Evolutionary conservation across 768 basidiomycete species (phyloP), one percentile per base, ranked within the genome.

Genomic region (Chlorophyllum brunneum): DNA sequence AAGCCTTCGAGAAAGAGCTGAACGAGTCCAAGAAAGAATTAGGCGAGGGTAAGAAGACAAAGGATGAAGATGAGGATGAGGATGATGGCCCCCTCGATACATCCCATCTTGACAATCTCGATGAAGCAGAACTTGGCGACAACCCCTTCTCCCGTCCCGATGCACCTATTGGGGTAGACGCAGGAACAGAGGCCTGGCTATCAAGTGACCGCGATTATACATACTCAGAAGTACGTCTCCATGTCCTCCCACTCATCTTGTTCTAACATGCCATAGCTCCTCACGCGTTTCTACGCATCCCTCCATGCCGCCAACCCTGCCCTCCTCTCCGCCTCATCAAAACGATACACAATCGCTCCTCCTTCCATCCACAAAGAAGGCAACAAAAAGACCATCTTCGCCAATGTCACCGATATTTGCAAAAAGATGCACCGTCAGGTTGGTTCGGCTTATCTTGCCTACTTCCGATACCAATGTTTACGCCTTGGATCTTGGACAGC

Each of bases 361-460:
- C 97, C 97, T 13, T 88, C 90, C 56, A 85, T 98, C 45, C 85
- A 88, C 66, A 81, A 92, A 62, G 97, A 99, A 79, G 97, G 89
- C 57, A 95, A 94, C 75, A 98, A 98, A 73, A 95, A 94, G 72
- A 86, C 92, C 38, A 89, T 98, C 58, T 99, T 99, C 59, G 90
- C 94, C 59, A 99, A 99, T 69, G 80, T 99, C 52, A 84, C 85
- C 56, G 95, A 99, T 65, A 99, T 99, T 58, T 98, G 95, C 81
- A 93, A 88, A 71, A 85, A 91, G 65, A 98, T 99, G 95, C 95
- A 97, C 73, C 81, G 95, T 67, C 80, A 77, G 67, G 78, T 73
- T 39, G 26, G 70, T 57, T 22, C 37, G 4, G 3, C n/a, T 23
- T 10, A 27, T 33, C 9, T 13, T 15, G 31, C 50, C 10, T 24